Evolutionary conservation across 306 rosid genomes (phyloP).

Genomic region (Vicia faba): DNA sequence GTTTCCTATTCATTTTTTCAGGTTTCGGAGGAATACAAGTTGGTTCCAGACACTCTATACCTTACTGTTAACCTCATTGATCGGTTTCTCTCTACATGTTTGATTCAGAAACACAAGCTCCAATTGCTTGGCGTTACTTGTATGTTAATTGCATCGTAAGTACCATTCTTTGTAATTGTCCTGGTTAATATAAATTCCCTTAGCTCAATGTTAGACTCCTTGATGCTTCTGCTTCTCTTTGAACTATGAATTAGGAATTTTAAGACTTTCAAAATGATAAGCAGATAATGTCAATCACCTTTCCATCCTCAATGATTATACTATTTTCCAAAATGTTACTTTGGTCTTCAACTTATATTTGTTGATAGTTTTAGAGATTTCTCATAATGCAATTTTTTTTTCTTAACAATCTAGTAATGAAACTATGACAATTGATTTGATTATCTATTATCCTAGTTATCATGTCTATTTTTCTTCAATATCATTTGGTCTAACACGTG

Average conservation of each 20-base stretch:
- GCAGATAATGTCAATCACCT: not conserved
- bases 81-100: constrained; percentile 71
- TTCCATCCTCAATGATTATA: constrained; percentile 23
- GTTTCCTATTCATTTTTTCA: constrained; percentile 45
- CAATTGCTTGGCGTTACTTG: constrained; percentile 87
- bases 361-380: constrained; percentile 9
- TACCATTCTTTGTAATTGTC: constrained; percentile 33
- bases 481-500: constrained; percentile 29
- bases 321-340: constrained; percentile 1
- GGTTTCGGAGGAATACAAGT: constrained; percentile 86
- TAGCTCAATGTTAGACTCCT: constrained; percentile 16
- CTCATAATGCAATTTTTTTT: not conserved
- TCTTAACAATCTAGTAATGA: not conserved
- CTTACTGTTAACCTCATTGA: constrained; percentile 85
- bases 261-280: constrained; percentile 19
- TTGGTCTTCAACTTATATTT: constrained; percentile 8
- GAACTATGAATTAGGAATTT: constrained; percentile 9
- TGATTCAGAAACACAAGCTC: constrained; percentile 65
- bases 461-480: constrained; percentile 1
- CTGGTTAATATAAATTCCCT: not conserved
- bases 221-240: not conserved
- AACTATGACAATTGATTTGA: not conserved
- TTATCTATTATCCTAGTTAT: constrained; percentile 2
- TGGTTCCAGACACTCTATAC: constrained; percentile 90
- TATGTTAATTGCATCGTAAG: constrained; percentile 96